Conservation (phyloP, 768 basidiomycete genomes). For the Xerocomellus chrysenteron region DNA sequence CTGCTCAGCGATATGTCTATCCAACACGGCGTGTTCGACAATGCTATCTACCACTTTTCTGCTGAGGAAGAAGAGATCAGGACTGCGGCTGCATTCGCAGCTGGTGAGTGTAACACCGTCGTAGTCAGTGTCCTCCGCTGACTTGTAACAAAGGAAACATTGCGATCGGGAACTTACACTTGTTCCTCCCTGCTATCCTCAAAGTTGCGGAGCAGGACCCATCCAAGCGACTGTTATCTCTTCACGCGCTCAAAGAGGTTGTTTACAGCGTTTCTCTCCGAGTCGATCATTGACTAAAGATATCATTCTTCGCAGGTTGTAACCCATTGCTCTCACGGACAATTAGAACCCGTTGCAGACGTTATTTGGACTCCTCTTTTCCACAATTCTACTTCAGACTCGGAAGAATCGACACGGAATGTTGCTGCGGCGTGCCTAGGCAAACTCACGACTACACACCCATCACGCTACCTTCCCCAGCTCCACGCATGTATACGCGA, state of each 20-base stretch:
- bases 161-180: constrained; percentile 86
- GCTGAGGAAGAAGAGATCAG: constrained; percentile 83
- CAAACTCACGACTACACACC: constrained; percentile 90
- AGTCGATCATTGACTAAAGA: neutral
- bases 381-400: constrained; percentile 75
- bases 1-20: constrained; percentile 76
- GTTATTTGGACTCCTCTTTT: constrained; percentile 91
- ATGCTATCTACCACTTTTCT: constrained; percentile 70
- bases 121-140: neutral
- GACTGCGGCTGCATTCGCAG: constrained; percentile 91
- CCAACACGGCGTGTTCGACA: constrained; percentile 75
- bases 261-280: constrained; percentile 8
- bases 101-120: constrained; percentile 48
- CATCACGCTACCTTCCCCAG: constrained; percentile 87
- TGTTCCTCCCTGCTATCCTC: constrained; percentile 85
- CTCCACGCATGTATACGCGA: constrained; percentile 81
- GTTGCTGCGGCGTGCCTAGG: constrained; percentile 96
- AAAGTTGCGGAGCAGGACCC: constrained; percentile 72
- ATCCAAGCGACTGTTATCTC: constrained; percentile 77
- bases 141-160: constrained; percentile 70
- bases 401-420: constrained; percentile 90
- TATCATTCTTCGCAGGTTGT: constrained; percentile 59
- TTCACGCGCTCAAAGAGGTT: constrained; percentile 94
- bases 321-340: constrained; percentile 81
- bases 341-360: constrained; percentile 86